These are phyloP conservation scores for Phlyctochytrium planicorne DNA, from an alignment of 192 early-diverging fungal genomes.

Conservation along the genomic window DNA sequence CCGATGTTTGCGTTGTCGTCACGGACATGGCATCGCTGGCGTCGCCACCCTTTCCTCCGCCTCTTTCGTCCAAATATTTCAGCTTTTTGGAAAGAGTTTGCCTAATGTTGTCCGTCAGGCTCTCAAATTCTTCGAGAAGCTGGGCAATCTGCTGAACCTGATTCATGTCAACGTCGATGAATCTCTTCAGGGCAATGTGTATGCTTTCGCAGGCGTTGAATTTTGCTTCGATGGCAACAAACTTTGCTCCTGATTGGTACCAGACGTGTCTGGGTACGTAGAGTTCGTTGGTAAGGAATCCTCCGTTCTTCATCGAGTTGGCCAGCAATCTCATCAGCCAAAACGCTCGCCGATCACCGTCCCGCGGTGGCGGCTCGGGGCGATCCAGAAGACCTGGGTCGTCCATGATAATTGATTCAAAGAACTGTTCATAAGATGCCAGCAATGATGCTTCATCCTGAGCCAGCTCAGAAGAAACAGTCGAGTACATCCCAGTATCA, in stretches of 20 bases:
- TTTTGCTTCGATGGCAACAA: slow-evolving; percentile 24
- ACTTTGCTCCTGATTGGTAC: slow-evolving; percentile 21
- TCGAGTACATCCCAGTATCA: background rate
- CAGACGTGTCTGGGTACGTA: slow-evolving; percentile 32
- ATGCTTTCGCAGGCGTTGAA: slow-evolving; percentile 15
- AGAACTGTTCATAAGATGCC: background rate
- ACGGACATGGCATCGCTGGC: background rate
- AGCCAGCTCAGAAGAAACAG: background rate
- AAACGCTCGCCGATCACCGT: slow-evolving; percentile 12
- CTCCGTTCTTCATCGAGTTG: slow-evolving; percentile 23
- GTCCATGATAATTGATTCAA: slow-evolving; percentile 15
- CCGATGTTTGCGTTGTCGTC: background rate
- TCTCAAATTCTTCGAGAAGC: slow-evolving; percentile 11
- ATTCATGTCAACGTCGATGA: background rate
- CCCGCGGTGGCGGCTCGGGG: slow-evolving; percentile 19
- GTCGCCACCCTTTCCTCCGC: background rate
- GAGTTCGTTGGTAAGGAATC: slow-evolving; percentile 14
- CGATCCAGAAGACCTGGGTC: slow-evolving; percentile 14
- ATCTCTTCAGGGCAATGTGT: background rate
- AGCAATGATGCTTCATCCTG: background rate
- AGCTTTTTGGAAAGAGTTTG: slow-evolving; percentile 14
- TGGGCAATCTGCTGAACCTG: slow-evolving; percentile 4
- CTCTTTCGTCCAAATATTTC: background rate
- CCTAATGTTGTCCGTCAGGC: slow-evolving; percentile 3
- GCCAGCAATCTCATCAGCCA: slow-evolving; percentile 25